Conservation (phyloP, 768 basidiomycete genomes). For the Pleurotus platypus region DNA sequence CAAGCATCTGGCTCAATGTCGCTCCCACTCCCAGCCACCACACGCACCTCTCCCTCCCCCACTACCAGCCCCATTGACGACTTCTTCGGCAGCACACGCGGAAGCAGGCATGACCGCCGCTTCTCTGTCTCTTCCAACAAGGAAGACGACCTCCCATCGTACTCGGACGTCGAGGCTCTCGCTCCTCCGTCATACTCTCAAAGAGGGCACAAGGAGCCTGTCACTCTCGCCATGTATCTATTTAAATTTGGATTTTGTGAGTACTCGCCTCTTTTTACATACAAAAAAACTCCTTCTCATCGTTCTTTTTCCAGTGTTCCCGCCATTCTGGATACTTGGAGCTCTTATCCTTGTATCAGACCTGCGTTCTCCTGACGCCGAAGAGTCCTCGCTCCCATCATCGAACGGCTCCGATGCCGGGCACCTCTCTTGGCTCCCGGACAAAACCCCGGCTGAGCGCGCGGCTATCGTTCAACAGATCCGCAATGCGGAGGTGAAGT, state of each 20-base stretch:
- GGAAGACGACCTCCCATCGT: conserved; percentile 8
- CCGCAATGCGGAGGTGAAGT: conserved; percentile 48
- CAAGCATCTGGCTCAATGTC: background rate
- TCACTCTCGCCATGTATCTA: conserved; percentile 39
- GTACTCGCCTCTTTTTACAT: conserved; percentile 14
- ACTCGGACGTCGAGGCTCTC: conserved; percentile 2
- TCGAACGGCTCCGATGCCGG: background rate
- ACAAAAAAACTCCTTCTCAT: background rate
- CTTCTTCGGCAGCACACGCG: conserved; percentile 1
- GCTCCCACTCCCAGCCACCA: background rate
- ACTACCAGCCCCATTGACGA: background rate
- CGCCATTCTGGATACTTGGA: conserved; percentile 45
- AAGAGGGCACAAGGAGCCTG: conserved; percentile 28
- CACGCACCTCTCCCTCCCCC: background rate
- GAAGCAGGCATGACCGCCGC: conserved; percentile 2
- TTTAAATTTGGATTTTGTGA: conserved; percentile 49
- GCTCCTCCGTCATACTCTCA: background rate
- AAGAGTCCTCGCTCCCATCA: background rate
- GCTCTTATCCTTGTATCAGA: conserved; percentile 35
- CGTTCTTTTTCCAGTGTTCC: conserved; percentile 32
- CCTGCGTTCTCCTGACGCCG: conserved; percentile 25
- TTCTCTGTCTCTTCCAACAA: background rate
- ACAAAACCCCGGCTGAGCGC: conserved; percentile 50
- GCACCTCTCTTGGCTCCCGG: conserved; percentile 42
- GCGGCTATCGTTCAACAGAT: conserved; percentile 41